Conservation (phyloP, 176 grass and related monocot species). For the Bromus sterilis region DNA sequence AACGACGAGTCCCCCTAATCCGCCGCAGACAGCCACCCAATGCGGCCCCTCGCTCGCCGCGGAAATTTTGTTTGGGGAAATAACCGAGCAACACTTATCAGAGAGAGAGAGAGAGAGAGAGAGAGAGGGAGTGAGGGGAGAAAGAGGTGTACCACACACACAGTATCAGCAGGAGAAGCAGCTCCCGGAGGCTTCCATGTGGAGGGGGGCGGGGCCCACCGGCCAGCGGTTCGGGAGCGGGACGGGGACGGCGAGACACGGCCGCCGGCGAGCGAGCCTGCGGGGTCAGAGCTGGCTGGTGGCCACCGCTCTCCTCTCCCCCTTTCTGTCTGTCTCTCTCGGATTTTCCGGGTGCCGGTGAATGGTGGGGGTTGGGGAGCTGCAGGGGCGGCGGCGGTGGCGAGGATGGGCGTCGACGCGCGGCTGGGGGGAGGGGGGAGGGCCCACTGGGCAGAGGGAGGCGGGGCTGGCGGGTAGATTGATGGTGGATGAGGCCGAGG, state of each 20-base stretch:
- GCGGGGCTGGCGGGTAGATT: not conserved
- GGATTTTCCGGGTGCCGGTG: not conserved
- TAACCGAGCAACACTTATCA: not conserved
- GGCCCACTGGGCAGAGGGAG: not conserved
- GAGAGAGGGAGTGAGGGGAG: not conserved
- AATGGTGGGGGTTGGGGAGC: not conserved
- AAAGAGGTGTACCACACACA: too few species aligned
- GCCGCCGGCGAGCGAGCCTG: not conserved
- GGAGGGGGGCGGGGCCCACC: not conserved
- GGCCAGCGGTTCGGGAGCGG: not conserved
- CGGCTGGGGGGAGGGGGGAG: too few species aligned
- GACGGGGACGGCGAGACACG: not conserved
- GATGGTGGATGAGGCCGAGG: not conserved
- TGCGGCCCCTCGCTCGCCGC: not conserved
- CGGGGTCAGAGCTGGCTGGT: not conserved
- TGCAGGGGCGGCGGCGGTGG: not conserved
- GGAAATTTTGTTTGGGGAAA: not conserved
- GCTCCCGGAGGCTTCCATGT: not conserved
- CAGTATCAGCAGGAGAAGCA: conserved; percentile 1
- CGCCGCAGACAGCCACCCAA: not conserved
- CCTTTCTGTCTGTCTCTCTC: not conserved
- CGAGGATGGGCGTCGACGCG: not conserved
- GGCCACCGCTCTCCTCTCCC: not conserved
- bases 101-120: not conserved
- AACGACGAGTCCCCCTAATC: not conserved